Percentiles rank a stretch among this genome's conserved stretches.
Evolutionary conservation across 2,329 filamentous ascomycete genomes (phyloP).

Genomic region (Cyphellophora europaea): DNA sequence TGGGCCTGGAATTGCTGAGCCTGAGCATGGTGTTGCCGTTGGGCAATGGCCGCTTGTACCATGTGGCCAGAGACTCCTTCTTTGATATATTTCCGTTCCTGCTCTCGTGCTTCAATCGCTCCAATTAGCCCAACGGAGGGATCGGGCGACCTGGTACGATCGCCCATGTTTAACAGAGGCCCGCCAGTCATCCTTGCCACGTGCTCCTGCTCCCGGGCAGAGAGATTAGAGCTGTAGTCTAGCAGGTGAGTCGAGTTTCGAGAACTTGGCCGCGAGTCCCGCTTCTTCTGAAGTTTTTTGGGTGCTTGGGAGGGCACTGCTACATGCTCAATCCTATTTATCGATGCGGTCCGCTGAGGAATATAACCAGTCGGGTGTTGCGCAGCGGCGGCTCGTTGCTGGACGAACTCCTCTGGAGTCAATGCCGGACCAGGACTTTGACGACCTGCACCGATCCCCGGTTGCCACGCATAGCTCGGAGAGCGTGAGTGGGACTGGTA

Average conservation of each 20-base stretch:
- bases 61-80: constrained; percentile 60
- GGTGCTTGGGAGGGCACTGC: constrained; percentile 8
- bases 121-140: constrained; percentile 59
- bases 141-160: constrained; percentile 36
- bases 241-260: constrained; percentile 19
- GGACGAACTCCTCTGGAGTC: constrained; percentile 74
- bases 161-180: constrained; percentile 62
- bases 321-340: constrained; percentile 11
- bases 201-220: constrained; percentile 79
- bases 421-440: constrained; percentile 46
- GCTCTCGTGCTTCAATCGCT: constrained; percentile 70
- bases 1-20: constrained; percentile 7
- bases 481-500: constrained; percentile 19
- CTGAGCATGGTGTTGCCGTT: constrained; percentile 47
- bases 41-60: constrained; percentile 63
- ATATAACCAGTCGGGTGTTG: constrained; percentile 33
- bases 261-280: constrained; percentile 27
- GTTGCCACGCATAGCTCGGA: constrained; percentile 68
- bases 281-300: constrained; percentile 13
- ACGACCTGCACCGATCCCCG: constrained; percentile 45
- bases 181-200: constrained; percentile 73
- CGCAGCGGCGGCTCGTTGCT: constrained; percentile 57
- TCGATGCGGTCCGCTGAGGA: constrained; percentile 29
- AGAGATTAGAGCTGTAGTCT: constrained; percentile 54
- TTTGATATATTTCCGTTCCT: constrained; percentile 63